These are phyloP conservation scores for Ogataea ganodermae DNA, from an alignment of 805 yeast species.

Conservation along the genomic window DNA sequence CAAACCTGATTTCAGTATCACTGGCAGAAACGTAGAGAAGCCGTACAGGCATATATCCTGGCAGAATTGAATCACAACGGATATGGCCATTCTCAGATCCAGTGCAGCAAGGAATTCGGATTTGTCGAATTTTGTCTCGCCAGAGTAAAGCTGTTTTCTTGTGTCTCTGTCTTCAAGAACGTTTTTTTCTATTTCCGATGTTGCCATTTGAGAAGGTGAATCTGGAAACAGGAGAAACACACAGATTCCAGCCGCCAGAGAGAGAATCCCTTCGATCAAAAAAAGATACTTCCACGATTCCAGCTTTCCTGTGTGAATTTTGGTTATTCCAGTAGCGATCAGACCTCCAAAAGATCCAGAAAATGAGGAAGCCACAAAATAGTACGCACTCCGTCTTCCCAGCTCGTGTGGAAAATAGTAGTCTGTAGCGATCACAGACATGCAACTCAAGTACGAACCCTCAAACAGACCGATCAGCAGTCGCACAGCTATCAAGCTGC, in stretches of 20 bases:
- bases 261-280: slow-evolving; percentile 16
- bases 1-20: slow-evolving; percentile 36
- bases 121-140: slow-evolving; percentile 11
- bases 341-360: slow-evolving; percentile 62
- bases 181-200: slow-evolving; percentile 4
- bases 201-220: slow-evolving; percentile 3
- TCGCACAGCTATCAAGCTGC: slow-evolving; percentile 60
- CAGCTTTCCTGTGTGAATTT: slow-evolving; percentile 22
- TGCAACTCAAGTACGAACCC: slow-evolving; percentile 70
- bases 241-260: slow-evolving; percentile 11
- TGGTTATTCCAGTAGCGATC: slow-evolving; percentile 38
- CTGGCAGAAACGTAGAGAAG: slow-evolving; percentile 42
- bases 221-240: slow-evolving; percentile 8
- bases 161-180: slow-evolving; percentile 4
- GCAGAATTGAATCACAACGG: slow-evolving; percentile 45
- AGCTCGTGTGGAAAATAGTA: slow-evolving; percentile 59
- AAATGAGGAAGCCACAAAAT: slow-evolving; percentile 53
- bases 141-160: slow-evolving; percentile 6
- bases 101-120: slow-evolving; percentile 31
- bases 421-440: slow-evolving; percentile 65
- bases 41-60: slow-evolving; percentile 46
- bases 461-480: slow-evolving; percentile 67
- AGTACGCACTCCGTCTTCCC: slow-evolving; percentile 48
- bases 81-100: slow-evolving; percentile 40
- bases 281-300: slow-evolving; percentile 22